These are phyloP conservation scores for Polyporus arcularius DNA, from an alignment of 768 basidiomycete genomes.

Conservation along the genomic window DNA sequence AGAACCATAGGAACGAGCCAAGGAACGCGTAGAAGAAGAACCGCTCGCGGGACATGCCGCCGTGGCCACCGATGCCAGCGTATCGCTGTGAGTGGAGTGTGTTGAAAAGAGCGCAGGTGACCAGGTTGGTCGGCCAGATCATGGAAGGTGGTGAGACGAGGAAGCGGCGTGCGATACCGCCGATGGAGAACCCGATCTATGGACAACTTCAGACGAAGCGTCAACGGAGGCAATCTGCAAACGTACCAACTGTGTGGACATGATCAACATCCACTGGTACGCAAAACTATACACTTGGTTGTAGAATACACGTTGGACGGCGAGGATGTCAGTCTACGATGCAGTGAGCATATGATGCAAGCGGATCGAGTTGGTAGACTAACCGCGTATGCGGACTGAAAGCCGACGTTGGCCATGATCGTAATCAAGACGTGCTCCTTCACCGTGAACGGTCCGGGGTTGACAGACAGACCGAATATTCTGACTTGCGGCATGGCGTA, in stretches of 20 bases:
- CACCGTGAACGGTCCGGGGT: slow-evolving; percentile 72
- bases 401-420: slow-evolving; percentile 43
- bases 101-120: slow-evolving; percentile 47
- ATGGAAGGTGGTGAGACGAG: slow-evolving; percentile 45
- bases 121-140: slow-evolving; percentile 48
- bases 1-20: slow-evolving; percentile 47
- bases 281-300: slow-evolving; percentile 37
- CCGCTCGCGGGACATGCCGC: slow-evolving; percentile 51
- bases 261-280: slow-evolving; percentile 43
- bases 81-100: slow-evolving; percentile 41
- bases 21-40: slow-evolving; percentile 50
- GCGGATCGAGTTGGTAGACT: neutral
- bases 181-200: slow-evolving; percentile 43
- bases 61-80: slow-evolving; percentile 42
- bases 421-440: slow-evolving; percentile 67
- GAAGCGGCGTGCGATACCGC: slow-evolving; percentile 47
- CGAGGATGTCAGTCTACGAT: slow-evolving; percentile 42
- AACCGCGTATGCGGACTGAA: slow-evolving; percentile 34
- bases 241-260: slow-evolving; percentile 37
- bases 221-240: neutral
- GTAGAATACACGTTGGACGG: slow-evolving; percentile 49
- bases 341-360: neutral
- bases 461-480: slow-evolving; percentile 53
- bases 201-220: neutral
- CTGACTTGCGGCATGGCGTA: slow-evolving; percentile 50